These are phyloP conservation scores for Jackrogersella multiformis DNA, from an alignment of 495 filamentous ascomycete species.

Conservation along the genomic window DNA sequence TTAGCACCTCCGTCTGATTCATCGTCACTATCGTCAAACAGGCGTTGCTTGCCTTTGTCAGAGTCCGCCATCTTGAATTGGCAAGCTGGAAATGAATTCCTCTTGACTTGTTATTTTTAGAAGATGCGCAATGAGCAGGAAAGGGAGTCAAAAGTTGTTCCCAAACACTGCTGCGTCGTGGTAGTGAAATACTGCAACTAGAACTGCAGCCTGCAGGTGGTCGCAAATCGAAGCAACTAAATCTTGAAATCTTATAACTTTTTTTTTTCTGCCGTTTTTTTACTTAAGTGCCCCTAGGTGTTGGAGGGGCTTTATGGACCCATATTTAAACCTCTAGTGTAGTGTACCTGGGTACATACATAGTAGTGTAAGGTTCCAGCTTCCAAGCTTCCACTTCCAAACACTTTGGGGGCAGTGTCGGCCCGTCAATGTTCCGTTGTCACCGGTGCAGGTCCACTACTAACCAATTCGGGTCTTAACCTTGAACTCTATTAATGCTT, in stretches of 20 bases:
- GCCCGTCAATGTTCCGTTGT: slow-evolving; percentile 36
- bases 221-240: slow-evolving; percentile 8
- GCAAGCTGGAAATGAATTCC: background rate
- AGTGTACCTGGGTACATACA: too few species aligned
- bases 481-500: slow-evolving; percentile 11
- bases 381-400: background rate
- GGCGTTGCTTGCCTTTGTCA: slow-evolving; percentile 40
- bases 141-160: background rate
- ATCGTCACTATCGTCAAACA: slow-evolving; percentile 56
- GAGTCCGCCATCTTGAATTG: slow-evolving; percentile 40
- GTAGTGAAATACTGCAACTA: background rate
- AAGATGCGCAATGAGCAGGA: background rate
- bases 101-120: background rate
- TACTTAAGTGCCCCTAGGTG: background rate
- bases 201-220: too few species aligned
- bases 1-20: slow-evolving; percentile 62
- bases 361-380: too few species aligned
- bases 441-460: background rate
- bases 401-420: slow-evolving; percentile 43
- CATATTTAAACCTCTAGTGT: too few species aligned
- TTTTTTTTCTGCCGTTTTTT: slow-evolving; percentile 47
- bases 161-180: background rate
- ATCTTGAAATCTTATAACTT: slow-evolving; percentile 15
- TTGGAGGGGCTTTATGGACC: too few species aligned
- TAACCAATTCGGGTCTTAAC: slow-evolving; percentile 13